Percentiles rank a stretch among this genome's conserved stretches.
phyloP scores from a whole-genome alignment of 2,329 filamentous ascomycete species.

The Phaeophleospora eucalypticola region DNA sequence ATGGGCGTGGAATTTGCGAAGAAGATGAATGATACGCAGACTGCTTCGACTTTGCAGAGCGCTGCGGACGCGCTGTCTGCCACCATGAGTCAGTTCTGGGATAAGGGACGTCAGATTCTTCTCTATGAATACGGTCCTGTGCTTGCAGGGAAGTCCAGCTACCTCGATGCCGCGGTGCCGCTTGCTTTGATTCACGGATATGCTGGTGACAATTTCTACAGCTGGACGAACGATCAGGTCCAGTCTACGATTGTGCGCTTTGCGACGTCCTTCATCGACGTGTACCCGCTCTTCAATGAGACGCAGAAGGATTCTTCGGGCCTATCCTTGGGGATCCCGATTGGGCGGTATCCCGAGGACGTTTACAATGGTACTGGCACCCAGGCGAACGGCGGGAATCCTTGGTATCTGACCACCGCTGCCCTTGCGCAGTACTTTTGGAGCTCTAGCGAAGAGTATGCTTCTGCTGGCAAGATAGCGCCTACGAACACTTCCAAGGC shows the following conservation, averaged over 20 bases:
- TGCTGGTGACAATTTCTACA: conserved; percentile 29
- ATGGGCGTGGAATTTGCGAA: conserved; percentile 29
- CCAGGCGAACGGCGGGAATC: conserved; percentile 29
- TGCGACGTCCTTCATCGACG: conserved; percentile 28
- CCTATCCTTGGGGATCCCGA: conserved; percentile 29
- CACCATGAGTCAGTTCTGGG: conserved; percentile 32
- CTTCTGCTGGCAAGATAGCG: conserved; percentile 19
- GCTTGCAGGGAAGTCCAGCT: conserved; percentile 29
- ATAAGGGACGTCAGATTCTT: conserved; percentile 26
- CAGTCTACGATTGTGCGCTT: conserved; percentile 29
- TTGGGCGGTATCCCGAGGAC: conserved; percentile 36
- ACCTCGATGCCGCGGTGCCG: conserved; percentile 32
- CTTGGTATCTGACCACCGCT: conserved; percentile 35
- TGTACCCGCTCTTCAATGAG: conserved; percentile 29
- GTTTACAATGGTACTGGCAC: conserved; percentile 34
- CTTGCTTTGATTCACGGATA: conserved; percentile 34
- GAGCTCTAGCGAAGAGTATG: conserved; percentile 21
- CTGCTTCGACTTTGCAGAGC: conserved; percentile 23
- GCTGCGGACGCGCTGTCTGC: conserved; percentile 26
- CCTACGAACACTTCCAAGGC: conserved; percentile 29
- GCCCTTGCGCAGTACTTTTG: conserved; percentile 33
- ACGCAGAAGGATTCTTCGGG: conserved; percentile 24
- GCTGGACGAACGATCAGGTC: conserved; percentile 32
- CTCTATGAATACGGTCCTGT: conserved; percentile 35
- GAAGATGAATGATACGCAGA: conserved; percentile 26